phyloP scores from a whole-genome alignment of 192 early-diverging fungal species.

The Pilobolus umbonatus region DNA sequence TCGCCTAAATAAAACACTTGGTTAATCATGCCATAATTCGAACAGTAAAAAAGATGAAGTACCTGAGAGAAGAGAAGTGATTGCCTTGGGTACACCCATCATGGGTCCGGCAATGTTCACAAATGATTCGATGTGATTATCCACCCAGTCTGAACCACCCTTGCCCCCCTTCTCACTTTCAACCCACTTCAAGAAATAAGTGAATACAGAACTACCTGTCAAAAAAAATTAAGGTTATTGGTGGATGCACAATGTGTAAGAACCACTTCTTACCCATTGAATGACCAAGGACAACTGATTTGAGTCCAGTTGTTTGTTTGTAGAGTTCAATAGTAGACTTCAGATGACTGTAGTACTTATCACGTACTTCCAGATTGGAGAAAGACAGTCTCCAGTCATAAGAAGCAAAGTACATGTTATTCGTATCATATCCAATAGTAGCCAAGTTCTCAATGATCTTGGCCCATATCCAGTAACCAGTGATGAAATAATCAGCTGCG shows the following conservation, averaged over 20 bases:
- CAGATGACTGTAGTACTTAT: conserved; percentile 76
- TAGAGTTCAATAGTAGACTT: conserved; percentile 66
- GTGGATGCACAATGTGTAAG: too few relatives aligned
- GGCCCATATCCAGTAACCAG: conserved; percentile 91
- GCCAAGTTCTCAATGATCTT: conserved; percentile 80
- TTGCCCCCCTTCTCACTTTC: conserved; percentile 60
- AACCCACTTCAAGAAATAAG: conserved; percentile 89
- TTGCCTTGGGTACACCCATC: conserved; percentile 81
- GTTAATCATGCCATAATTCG: not conserved
- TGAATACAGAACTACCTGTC: conserved; percentile 61
- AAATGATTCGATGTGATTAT: conserved; percentile 72
- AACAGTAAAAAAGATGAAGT: not conserved
- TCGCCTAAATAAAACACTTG: conserved; percentile 35
- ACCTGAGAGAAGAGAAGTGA: conserved; percentile 66
- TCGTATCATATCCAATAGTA: conserved; percentile 79
- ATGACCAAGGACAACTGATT: conserved; percentile 55
- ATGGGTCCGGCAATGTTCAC: conserved; percentile 85
- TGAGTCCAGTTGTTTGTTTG: conserved; percentile 44
- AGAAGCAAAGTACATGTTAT: conserved; percentile 78
- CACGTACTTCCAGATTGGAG: conserved; percentile 72
- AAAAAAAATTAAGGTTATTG: too few relatives aligned
- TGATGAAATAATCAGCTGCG: conserved; percentile 87
- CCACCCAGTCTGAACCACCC: conserved; percentile 68
- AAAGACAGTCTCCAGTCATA: conserved; percentile 90
- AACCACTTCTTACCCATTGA: conserved; percentile 67